These are phyloP conservation scores for Tylopilus sp. DNA, from an alignment of 768 basidiomycete species.

Conservation along the genomic window DNA sequence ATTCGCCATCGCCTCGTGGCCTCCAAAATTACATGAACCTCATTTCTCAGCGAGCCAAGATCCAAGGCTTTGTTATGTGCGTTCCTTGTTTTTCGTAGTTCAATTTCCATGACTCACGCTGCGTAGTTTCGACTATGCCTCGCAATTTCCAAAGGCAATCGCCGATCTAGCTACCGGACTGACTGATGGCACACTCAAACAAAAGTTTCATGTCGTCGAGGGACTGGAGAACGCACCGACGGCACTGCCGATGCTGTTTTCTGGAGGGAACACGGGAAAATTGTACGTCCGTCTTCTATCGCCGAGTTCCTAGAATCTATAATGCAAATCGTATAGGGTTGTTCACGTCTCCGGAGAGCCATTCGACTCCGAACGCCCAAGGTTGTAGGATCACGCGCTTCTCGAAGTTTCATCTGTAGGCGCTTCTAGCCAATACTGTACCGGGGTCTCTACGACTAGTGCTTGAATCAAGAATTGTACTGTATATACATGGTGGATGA, in stretches of 20 bases:
- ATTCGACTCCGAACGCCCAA: background rate
- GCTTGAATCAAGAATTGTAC: conserved; percentile 9
- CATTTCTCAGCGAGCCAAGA: conserved; percentile 72
- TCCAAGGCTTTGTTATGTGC: conserved; percentile 83
- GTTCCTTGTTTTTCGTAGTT: conserved; percentile 15
- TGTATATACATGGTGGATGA: conserved; percentile 4
- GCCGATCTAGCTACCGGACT: conserved; percentile 57
- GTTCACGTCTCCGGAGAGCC: conserved; percentile 33
- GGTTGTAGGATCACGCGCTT: conserved; percentile 4
- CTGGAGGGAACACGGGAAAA: conserved; percentile 78
- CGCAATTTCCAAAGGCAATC: conserved; percentile 56
- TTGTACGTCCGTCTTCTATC: conserved; percentile 36
- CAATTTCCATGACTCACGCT: background rate
- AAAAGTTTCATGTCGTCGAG: conserved; percentile 76
- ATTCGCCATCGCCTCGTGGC: conserved; percentile 57
- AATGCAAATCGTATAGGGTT: conserved; percentile 38
- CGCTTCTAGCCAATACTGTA: background rate
- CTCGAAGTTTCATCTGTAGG: background rate
- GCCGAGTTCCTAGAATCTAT: background rate
- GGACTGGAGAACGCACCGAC: conserved; percentile 72
- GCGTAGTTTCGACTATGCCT: conserved; percentile 68
- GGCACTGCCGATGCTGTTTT: conserved; percentile 68
- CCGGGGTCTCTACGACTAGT: background rate
- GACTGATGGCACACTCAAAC: conserved; percentile 66
- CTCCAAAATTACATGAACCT: conserved; percentile 64